Evolutionary conservation across 1,139 yeast species (phyloP), one percentile per base, ranked within the genome.

Genomic region (Debaryomyces robertsiae): DNA sequence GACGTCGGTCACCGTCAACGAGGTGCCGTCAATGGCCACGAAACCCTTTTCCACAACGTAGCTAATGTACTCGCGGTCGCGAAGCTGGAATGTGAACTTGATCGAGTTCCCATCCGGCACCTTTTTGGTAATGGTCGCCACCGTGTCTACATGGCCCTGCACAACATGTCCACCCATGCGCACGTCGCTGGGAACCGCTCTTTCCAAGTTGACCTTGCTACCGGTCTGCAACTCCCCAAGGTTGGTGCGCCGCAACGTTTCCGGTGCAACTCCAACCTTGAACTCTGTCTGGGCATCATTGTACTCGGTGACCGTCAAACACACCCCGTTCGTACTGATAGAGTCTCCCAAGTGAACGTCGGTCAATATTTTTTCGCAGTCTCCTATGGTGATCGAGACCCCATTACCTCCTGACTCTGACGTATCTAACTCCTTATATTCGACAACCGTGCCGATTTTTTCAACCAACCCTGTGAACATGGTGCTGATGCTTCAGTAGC

Each of bases 381-480:
- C 81, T 2, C 73, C 70, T 36, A 93, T 78, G 3, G 81, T 77
- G 37, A 88, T 59, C 0, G 95, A 81, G 3, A 82, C 86, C 5
- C 96, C 96, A 49, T 83, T 77, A 2, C 94, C 95, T 3, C 95
- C 95, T 2, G 83, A 66, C 29, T 63, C 71, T 2, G 82, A 50
- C 6, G 65, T 53, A 52, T 88, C 96, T 3, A 66, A 58, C 30
- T 61, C 60, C 33, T 65, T 63, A 52, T 75, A 77, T 45, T 74
- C 79, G 17, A 64, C 45, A 3, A 83, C 81, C 10, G 73, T 74
- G 40, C 98, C 98, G 22, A 90, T 39, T 27, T 74, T 75, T 61
- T 93, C 98, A 5, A 93, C 94, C 40, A 93, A 80, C 28, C 98
- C 98, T 0, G 98, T 93, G 57, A 93, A 93, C 98, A 93, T 93